phyloP scores from a whole-genome alignment of 768 basidiomycete genomes.

The Collybiopsis luxurians region DNA sequence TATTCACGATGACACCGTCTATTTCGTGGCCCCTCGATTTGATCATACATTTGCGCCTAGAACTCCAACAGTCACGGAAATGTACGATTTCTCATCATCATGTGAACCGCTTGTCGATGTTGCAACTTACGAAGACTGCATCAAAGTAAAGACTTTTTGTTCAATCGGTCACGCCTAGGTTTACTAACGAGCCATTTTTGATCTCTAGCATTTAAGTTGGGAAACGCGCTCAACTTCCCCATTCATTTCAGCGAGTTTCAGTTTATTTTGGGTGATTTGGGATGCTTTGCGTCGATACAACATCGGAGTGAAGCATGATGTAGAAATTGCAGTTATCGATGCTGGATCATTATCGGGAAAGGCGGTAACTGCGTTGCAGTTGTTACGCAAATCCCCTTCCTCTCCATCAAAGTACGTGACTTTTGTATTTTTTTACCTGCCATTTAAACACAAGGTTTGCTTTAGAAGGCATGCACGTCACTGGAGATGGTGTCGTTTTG shows the following conservation, averaged over 20 bases:
- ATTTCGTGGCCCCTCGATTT: conserved; percentile 69
- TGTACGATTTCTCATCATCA: conserved; percentile 30
- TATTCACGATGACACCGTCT: conserved; percentile 54
- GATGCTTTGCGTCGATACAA: conserved; percentile 77
- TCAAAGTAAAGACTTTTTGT: conserved; percentile 7
- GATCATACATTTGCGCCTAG: conserved; percentile 26
- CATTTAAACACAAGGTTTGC: too few species aligned
- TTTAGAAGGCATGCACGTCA: conserved; percentile 59
- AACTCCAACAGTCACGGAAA: conserved; percentile 21
- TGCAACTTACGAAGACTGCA: conserved; percentile 23
- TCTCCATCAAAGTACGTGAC: conserved; percentile 51
- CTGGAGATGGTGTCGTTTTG: conserved; percentile 77
- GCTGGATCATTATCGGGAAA: conserved; percentile 53
- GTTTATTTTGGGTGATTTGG: conserved; percentile 81
- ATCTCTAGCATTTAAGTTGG: conserved; percentile 64
- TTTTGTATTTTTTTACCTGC: background rate
- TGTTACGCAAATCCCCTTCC: conserved; percentile 49
- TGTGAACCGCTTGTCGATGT: conserved; percentile 27
- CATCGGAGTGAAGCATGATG: conserved; percentile 66
- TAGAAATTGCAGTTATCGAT: conserved; percentile 80
- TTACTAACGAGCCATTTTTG: conserved; percentile 12
- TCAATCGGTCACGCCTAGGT: background rate
- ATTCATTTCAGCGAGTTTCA: conserved; percentile 76
- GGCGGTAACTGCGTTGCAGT: conserved; percentile 63
- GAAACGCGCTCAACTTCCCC: conserved; percentile 67